A percentile compares a stretch with the other conserved stretches of the same genome.
Conservation (phyloP, 2,329 filamentous ascomycete genomes). For the Paramyrothecium roridum region DNA sequence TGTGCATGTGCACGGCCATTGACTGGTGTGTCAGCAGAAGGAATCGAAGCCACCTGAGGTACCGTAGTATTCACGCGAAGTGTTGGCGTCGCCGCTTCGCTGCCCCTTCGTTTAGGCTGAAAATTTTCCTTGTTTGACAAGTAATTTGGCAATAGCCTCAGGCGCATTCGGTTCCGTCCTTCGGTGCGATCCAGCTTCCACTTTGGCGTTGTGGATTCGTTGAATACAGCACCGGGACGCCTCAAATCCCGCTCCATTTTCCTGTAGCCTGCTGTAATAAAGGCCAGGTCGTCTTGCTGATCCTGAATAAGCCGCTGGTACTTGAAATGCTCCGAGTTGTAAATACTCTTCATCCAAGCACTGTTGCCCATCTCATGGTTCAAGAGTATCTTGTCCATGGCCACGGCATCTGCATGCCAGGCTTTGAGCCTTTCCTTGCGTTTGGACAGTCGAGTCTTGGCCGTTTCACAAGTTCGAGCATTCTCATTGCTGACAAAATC, state of each 20-base stretch:
- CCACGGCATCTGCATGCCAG: slow-evolving; percentile 70
- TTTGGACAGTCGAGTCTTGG: slow-evolving; percentile 65
- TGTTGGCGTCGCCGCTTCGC: slow-evolving; percentile 34
- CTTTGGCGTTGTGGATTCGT: slow-evolving; percentile 60
- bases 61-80: slow-evolving; percentile 29
- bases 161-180: slow-evolving; percentile 89
- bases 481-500: slow-evolving; percentile 84
- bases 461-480: slow-evolving; percentile 71
- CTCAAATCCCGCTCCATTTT: slow-evolving; percentile 77
- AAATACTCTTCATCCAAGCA: slow-evolving; percentile 95
- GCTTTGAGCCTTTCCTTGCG: slow-evolving; percentile 78
- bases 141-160: slow-evolving; percentile 79
- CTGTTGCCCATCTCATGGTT: slow-evolving; percentile 85
- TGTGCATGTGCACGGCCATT: slow-evolving; percentile 12
- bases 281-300: slow-evolving; percentile 84
- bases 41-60: slow-evolving; percentile 13
- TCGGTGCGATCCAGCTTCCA: slow-evolving; percentile 97
- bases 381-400: slow-evolving; percentile 67
- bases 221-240: slow-evolving; percentile 78
- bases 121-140: slow-evolving; percentile 68
- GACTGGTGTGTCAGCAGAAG: slow-evolving; percentile 12
- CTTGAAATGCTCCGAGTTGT: slow-evolving; percentile 86
- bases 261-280: slow-evolving; percentile 70
- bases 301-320: slow-evolving; percentile 88
- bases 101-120: slow-evolving; percentile 74